Conservation (phyloP, 305 asterid species). For the Fraxinus velutina region DNA sequence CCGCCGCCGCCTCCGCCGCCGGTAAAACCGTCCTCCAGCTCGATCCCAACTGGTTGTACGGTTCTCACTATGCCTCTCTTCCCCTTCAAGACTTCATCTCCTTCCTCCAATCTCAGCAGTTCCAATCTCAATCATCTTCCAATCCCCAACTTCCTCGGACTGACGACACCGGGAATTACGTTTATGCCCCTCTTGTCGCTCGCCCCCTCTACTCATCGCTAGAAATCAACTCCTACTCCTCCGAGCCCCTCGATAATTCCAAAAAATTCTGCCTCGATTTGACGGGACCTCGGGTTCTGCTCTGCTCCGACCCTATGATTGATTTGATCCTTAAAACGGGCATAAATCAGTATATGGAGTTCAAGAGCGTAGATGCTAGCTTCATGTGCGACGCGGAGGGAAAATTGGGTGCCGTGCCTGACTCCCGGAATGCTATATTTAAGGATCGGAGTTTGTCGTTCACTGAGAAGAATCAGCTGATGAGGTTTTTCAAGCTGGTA, state of each 20-base stretch:
- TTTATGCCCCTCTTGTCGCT: constrained; percentile 36
- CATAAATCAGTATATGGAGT: constrained; percentile 77
- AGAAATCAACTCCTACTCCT: constrained; percentile 46
- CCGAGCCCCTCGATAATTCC: constrained; percentile 43
- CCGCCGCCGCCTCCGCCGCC: constrained; percentile 76
- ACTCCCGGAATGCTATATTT: constrained; percentile 76
- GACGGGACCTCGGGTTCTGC: constrained; percentile 65
- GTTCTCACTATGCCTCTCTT: constrained; percentile 54
- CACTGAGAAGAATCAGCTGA: constrained; percentile 76
- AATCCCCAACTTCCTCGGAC: constrained; percentile 3
- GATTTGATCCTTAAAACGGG: constrained; percentile 62
- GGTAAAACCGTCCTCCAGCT: constrained; percentile 84
- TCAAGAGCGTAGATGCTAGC: constrained; percentile 70
- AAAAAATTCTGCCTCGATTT: constrained; percentile 63
- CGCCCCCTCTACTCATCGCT: constrained; percentile 56
- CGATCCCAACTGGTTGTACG: constrained; percentile 78
- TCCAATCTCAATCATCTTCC: constrained; percentile 27
- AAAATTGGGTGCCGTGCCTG: constrained; percentile 61
- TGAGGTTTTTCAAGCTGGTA: constrained; percentile 78
- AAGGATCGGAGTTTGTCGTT: constrained; percentile 53
- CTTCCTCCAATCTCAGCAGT: constrained; percentile 29
- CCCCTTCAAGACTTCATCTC: constrained; percentile 52
- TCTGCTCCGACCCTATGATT: constrained; percentile 68
- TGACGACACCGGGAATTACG: constrained; percentile 25
- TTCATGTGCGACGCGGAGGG: constrained; percentile 50